phyloP scores from a whole-genome alignment of 371 early-diverging fungal genomes.

The Rhizomucor pusillus region DNA sequence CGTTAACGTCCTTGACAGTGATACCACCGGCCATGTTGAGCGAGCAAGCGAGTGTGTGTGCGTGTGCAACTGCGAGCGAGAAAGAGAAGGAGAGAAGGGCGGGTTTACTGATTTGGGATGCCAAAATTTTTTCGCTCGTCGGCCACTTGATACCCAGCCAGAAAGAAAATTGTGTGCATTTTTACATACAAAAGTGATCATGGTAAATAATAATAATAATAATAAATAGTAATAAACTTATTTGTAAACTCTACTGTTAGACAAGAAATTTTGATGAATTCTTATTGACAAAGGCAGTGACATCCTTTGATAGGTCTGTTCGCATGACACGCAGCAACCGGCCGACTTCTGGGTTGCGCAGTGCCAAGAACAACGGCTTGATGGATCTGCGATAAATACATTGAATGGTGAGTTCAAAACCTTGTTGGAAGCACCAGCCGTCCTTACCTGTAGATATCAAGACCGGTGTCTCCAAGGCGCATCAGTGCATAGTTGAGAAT shows the following conservation, averaged over 20 bases:
- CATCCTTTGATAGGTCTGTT: slow-evolving; percentile 28
- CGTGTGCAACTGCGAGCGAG: background rate
- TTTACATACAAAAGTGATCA: no score
- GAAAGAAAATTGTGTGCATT: no score
- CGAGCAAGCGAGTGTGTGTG: no score
- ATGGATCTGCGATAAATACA: slow-evolving; percentile 55
- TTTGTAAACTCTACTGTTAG: no score
- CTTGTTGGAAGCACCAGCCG: no score
- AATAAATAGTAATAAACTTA: no score
- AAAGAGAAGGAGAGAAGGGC: slow-evolving; percentile 6
- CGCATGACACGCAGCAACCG: slow-evolving; percentile 30
- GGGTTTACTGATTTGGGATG: no score
- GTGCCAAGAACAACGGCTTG: slow-evolving; percentile 79
- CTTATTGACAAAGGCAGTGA: slow-evolving; percentile 7
- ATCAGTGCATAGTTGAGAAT: slow-evolving; percentile 79
- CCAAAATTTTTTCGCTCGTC: no score
- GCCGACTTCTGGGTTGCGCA: slow-evolving; percentile 49
- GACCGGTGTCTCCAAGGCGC: slow-evolving; percentile 81
- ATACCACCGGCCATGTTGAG: slow-evolving; percentile 66
- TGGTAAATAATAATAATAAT: no score
- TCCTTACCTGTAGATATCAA: slow-evolving; percentile 76
- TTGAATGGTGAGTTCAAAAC: no score
- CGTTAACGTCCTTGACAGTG: slow-evolving; percentile 97
- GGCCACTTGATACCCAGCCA: no score
- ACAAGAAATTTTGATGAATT: no score